A percentile compares a stretch with the other conserved stretches of the same genome.
Evolutionary conservation across 352 stramenopile genomes (phyloP).

Genomic region (Phytophthora pseudosyringae): DNA sequence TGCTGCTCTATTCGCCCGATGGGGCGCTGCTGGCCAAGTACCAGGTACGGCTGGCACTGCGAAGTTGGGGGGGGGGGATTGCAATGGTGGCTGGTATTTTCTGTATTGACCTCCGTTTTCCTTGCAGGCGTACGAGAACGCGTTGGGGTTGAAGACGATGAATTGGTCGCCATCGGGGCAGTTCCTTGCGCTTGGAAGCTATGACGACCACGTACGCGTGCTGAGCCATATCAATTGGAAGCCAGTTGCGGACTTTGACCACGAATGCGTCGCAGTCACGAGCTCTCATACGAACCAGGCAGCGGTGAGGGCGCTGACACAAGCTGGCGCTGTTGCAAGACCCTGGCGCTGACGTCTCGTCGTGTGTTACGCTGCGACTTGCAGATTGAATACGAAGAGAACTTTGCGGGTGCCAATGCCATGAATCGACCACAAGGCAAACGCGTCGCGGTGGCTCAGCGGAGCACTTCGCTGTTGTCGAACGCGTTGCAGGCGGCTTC

Average conservation of each 20-base stretch:
- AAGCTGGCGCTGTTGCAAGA: neutral
- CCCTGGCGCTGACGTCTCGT: neutral
- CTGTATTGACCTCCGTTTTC: neutral
- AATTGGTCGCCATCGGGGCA: conserved; percentile 80
- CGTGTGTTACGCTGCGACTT: neutral
- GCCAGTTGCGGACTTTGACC: conserved; percentile 73
- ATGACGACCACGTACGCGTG: conserved; percentile 78
- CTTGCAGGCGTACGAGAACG: conserved; percentile 78
- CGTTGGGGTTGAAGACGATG: conserved; percentile 75
- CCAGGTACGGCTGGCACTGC: conserved; percentile 44
- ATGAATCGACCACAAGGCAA: conserved; percentile 69
- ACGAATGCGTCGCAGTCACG: conserved; percentile 61
- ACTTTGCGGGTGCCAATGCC: conserved; percentile 55
- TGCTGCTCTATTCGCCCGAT: conserved; percentile 75
- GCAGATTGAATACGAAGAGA: conserved; percentile 78
- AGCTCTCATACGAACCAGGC: conserved; percentile 49
- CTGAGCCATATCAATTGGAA: conserved; percentile 85
- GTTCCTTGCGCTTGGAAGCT: conserved; percentile 82
- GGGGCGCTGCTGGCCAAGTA: conserved; percentile 72
- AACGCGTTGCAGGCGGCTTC: conserved; percentile 70
- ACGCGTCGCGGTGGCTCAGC: conserved; percentile 51
- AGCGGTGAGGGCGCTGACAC: conserved; percentile 37
- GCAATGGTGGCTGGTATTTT: neutral
- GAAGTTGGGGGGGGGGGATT: neutral
- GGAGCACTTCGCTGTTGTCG: conserved; percentile 46